These are phyloP conservation scores for Microbotryomycetes sp. DNA, from an alignment of 1,284 basidiomycete genomes.

Conservation along the genomic window DNA sequence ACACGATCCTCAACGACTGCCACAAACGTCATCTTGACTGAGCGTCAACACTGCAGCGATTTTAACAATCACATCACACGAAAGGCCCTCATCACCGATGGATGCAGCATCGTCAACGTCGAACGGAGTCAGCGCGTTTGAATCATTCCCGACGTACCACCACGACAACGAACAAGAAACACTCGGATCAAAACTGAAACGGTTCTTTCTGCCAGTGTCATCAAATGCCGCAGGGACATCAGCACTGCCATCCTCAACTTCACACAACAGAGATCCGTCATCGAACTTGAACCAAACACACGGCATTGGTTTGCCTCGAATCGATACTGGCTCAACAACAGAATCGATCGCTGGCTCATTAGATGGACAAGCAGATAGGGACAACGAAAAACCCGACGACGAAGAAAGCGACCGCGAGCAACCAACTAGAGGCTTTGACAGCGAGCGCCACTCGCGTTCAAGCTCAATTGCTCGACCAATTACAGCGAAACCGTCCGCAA, in stretches of 20 bases:
- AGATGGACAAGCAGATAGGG: not conserved
- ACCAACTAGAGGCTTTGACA: too few species aligned
- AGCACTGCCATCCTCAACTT: not conserved
- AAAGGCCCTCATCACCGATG: too few species aligned
- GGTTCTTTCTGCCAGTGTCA: not conserved
- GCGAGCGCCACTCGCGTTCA: not conserved
- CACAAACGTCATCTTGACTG: too few species aligned
- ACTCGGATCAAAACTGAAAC: not conserved
- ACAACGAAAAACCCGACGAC: not conserved
- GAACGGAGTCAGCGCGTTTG: too few species aligned
- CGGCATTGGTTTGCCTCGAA: not conserved
- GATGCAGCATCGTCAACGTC: too few species aligned
- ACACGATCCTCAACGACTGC: too few species aligned
- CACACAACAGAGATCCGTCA: not conserved
- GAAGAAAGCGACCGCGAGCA: too few species aligned
- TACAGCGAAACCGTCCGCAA: not conserved
- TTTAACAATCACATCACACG: too few species aligned
- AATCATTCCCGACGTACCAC: not conserved
- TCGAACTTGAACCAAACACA: not conserved
- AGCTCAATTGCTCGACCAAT: not conserved
- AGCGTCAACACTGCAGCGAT: too few species aligned
- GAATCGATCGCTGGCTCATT: not conserved
- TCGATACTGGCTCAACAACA: not conserved
- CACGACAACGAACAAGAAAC: not conserved
- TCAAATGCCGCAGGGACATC: not conserved